phyloP scores from a whole-genome alignment of 1,284 basidiomycete genomes.

The Ustilago tritici region DNA sequence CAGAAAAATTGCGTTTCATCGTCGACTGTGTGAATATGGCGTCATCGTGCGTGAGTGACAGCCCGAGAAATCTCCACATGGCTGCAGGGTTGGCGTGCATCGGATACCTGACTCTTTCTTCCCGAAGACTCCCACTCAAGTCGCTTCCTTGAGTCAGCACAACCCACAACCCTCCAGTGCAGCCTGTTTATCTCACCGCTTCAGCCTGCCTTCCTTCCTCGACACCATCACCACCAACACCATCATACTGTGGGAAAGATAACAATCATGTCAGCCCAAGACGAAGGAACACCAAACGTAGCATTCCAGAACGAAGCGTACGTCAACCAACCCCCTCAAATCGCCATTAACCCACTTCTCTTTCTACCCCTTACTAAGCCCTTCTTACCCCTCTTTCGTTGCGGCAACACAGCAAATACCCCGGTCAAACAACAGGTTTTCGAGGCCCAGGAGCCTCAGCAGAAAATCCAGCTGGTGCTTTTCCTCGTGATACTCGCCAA shows the following conservation, averaged over 20 bases:
- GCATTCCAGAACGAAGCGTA: constrained; percentile 56
- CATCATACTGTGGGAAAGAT: background rate
- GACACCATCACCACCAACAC: constrained; percentile 5
- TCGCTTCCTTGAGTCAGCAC: constrained; percentile 16
- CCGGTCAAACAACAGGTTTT: constrained; percentile 39
- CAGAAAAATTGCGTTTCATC: background rate
- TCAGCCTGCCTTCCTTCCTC: background rate
- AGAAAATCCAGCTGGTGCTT: constrained; percentile 54
- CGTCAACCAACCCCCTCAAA: background rate
- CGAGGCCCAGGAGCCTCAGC: constrained; percentile 42
- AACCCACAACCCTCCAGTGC: background rate
- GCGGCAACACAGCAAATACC: constrained; percentile 34
- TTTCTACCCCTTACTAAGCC: background rate
- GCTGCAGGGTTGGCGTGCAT: constrained; percentile 1
- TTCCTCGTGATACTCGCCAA: constrained; percentile 40
- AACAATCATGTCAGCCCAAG: constrained; percentile 24
- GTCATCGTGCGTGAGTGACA: constrained; percentile 30
- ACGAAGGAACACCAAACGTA: constrained; percentile 48
- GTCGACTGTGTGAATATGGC: background rate
- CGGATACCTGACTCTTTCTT: constrained; percentile 1
- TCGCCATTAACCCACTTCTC: background rate
- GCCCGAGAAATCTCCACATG: constrained; percentile 21
- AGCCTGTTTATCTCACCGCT: background rate
- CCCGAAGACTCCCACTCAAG: background rate
- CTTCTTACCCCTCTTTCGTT: background rate